phyloP scores from a whole-genome alignment of 2,329 filamentous ascomycete genomes.

The Tolypocladium tropicale region DNA sequence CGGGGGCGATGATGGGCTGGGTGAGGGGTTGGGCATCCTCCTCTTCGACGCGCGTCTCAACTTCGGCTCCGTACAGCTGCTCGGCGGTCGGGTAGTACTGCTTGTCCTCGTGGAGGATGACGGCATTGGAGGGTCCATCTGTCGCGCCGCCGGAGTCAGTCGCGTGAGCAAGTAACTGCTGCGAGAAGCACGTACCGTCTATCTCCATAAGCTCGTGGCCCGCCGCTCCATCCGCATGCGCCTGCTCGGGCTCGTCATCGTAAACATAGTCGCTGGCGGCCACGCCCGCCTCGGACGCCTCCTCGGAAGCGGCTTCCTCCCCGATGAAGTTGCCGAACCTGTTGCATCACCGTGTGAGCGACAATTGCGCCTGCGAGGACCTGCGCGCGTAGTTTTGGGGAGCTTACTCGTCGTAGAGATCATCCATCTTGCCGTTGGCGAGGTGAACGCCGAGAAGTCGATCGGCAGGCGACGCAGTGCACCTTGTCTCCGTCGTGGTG shows the following conservation, averaged over 20 bases:
- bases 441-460: conserved; percentile 3
- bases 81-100: conserved; percentile 98
- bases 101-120: conserved; percentile 98
- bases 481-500: conserved; percentile 4
- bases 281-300: conserved; percentile 69
- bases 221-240: conserved; percentile 40
- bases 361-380: background rate
- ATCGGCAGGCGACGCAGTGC: conserved; percentile 12
- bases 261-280: conserved; percentile 73
- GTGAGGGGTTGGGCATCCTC: conserved; percentile 91
- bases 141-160: conserved; percentile 4
- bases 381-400: background rate
- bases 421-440: conserved; percentile 57
- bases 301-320: conserved; percentile 76
- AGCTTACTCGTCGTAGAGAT: conserved; percentile 86
- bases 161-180: background rate
- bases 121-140: conserved; percentile 86
- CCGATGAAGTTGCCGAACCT: conserved; percentile 99
- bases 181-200: conserved; percentile 47
- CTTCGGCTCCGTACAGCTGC: conserved; percentile 87
- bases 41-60: conserved; percentile 92
- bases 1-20: conserved; percentile 85
- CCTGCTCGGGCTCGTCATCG: conserved; percentile 61
- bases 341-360: background rate
- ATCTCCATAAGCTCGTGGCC: conserved; percentile 87